Conservation (phyloP, 2,329 filamentous ascomycete genomes). For the Corynespora cassiicola region DNA sequence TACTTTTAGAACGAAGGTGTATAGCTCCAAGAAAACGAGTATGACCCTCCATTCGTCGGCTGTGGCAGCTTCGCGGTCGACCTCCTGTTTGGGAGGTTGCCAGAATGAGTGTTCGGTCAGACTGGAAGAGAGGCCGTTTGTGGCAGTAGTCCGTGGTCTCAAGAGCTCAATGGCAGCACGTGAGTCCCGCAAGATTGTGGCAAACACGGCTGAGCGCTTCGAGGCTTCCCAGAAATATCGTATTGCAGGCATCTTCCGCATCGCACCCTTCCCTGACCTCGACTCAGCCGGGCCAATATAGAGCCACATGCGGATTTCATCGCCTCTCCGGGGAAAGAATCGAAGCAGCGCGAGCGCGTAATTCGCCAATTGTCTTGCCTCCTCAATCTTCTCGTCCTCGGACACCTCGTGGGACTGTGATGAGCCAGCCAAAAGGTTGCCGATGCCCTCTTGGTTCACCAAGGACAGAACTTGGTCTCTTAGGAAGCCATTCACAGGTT, state of each 20-base stretch:
- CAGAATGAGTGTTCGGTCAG: conserved; percentile 32
- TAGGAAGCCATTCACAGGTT: conserved; percentile 58
- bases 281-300: conserved; percentile 74
- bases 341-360: conserved; percentile 86
- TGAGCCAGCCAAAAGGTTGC: conserved; percentile 61
- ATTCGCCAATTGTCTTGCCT: conserved; percentile 78
- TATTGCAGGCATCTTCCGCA: conserved; percentile 66
- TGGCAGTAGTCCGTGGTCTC: conserved; percentile 49
- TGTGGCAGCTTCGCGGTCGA: conserved; percentile 48
- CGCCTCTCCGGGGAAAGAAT: conserved; percentile 80
- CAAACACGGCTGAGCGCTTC: conserved; percentile 63
- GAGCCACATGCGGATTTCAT: conserved; percentile 94
- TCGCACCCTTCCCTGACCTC: conserved; percentile 36
- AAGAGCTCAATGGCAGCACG: conserved; percentile 65
- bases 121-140: conserved; percentile 13
- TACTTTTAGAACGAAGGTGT: conserved; percentile 88
- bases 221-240: conserved; percentile 84
- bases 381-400: conserved; percentile 51
- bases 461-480: conserved; percentile 71
- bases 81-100: conserved; percentile 40
- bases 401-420: conserved; percentile 43
- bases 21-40: conserved; percentile 90
- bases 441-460: conserved; percentile 77
- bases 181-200: conserved; percentile 63
- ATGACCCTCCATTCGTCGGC: conserved; percentile 85